phyloP scores from a whole-genome alignment of 2,329 filamentous ascomycete genomes.

The Septoria petroselini region DNA sequence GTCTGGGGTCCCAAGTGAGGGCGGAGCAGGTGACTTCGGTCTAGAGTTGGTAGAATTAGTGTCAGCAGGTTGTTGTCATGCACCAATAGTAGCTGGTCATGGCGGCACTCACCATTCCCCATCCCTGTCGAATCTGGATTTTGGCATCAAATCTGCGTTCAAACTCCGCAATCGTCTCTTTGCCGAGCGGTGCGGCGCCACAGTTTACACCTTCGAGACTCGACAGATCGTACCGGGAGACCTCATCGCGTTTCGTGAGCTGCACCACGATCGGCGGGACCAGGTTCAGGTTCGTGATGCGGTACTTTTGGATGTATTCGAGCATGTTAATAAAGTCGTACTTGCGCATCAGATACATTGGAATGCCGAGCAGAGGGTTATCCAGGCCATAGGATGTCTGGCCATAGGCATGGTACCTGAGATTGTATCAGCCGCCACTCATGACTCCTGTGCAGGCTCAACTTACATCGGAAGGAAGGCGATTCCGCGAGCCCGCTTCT shows the following conservation, averaged over 20 bases:
- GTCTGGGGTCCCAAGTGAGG: slow-evolving; percentile 58
- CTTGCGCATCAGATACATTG: slow-evolving; percentile 45
- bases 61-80: slow-evolving; percentile 50
- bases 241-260: slow-evolving; percentile 61
- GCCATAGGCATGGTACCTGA: slow-evolving; percentile 48
- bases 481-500: slow-evolving; percentile 36
- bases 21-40: slow-evolving; percentile 73
- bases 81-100: too few species aligned
- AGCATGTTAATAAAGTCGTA: slow-evolving; percentile 55
- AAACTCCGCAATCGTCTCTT: slow-evolving; percentile 10
- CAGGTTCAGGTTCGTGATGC: slow-evolving; percentile 64
- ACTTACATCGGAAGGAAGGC: slow-evolving; percentile 66
- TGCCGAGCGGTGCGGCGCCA: slow-evolving; percentile 63
- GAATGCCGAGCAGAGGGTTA: slow-evolving; percentile 14
- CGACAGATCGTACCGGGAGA: slow-evolving; percentile 60
- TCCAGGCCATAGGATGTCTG: slow-evolving; percentile 57
- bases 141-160: slow-evolving; percentile 53
- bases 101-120: slow-evolving; percentile 3
- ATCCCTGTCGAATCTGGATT: slow-evolving; percentile 59
- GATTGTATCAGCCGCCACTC: too few species aligned
- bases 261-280: slow-evolving; percentile 69
- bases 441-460: too few species aligned
- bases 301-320: slow-evolving; percentile 62
- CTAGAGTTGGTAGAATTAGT: background rate
- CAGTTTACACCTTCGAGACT: slow-evolving; percentile 51